A percentile compares a stretch with the other conserved stretches of the same genome.
Evolutionary conservation across 1,139 yeast species (phyloP).

Genomic region (Candida tropicalis): DNA sequence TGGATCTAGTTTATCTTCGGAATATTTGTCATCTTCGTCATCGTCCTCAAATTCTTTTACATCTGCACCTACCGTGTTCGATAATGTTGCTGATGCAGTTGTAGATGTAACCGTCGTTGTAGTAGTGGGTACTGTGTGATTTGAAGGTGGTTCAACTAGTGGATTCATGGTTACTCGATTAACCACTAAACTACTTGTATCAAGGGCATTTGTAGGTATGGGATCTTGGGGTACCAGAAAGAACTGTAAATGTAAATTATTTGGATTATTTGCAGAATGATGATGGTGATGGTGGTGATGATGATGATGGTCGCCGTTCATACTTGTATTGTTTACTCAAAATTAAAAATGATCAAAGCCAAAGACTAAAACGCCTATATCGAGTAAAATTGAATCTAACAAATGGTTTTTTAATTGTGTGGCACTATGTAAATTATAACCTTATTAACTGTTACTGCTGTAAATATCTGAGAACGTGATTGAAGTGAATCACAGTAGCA

Average conservation of each 20-base stretch:
- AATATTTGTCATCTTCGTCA: slow-evolving; percentile 1
- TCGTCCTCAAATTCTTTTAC: neutral
- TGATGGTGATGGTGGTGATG: slow-evolving; percentile 1
- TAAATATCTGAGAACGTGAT: too few species aligned
- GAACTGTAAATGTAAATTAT: slow-evolving; percentile 3
- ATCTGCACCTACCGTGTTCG: neutral
- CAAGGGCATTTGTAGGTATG: neutral
- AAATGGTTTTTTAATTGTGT: too few species aligned
- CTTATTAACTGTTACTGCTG: too few species aligned
- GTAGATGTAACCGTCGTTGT: neutral
- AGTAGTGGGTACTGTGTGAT: neutral
- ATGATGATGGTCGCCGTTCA: neutral
- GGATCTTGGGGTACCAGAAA: slow-evolving; percentile 3
- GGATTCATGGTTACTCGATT: slow-evolving; percentile 4
- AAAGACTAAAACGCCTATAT: too few species aligned
- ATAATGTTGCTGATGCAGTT: neutral
- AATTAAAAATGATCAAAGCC: too few species aligned
- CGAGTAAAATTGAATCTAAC: too few species aligned
- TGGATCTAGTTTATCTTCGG: slow-evolving; percentile 7
- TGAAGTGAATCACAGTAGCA: too few species aligned
- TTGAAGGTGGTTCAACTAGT: neutral
- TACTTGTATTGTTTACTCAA: neutral
- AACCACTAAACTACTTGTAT: neutral
- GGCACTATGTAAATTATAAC: too few species aligned
- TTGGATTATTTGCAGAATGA: neutral